Evolutionary conservation across 805 yeast genomes (phyloP), one percentile per base, ranked within the genome.

Genomic region (Monosporozyma siamensis): DNA sequence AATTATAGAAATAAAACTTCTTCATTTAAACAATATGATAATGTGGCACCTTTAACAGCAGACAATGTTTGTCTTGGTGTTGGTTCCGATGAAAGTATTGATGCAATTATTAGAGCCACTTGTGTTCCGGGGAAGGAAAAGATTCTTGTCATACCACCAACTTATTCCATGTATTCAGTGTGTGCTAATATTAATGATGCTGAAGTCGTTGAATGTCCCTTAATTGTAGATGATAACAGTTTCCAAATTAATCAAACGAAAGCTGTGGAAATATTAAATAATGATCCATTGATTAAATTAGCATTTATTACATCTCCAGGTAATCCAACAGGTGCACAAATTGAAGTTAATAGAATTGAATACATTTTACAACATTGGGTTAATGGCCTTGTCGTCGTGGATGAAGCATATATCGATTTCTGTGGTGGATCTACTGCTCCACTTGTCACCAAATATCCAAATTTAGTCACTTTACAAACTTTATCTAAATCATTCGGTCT

Each of bases 61-160:
- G 82, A 70, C 6, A 92, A 92, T 63, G 55, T 92, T 25, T 88
- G 94, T 58, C 71, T 92, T 26, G 98, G 98, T 35, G 98, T 92
- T 10, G 98, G 98, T 1, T 89, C 97, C 1, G 98, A 92, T 62
- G 98, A 92, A 64, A 78, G 92, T 54, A 88, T 92, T 46, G 98
- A 92, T 59, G 74, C 92, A 32, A 65, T 90, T 43, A 80, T 92
- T 48, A 70, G 98, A 53, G 85, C 95, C 42, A 74, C 82, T 42
- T 85, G 96, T 56, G 68, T 63, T 4, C 98, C 98, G 2, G 84
- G 83, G 2, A 71, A 69, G 48, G 96, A 89, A 46, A 90, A 87
- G 59, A 64, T 92, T 56, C 65, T 92, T 52, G 77, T 78, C 1
- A 80, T 95, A 61, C 96, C 97, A 3, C 97, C 98, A 34, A 92